These are phyloP conservation scores for Clonostachys byssicola DNA, from an alignment of 2,329 filamentous ascomycete genomes.

Conservation along the genomic window DNA sequence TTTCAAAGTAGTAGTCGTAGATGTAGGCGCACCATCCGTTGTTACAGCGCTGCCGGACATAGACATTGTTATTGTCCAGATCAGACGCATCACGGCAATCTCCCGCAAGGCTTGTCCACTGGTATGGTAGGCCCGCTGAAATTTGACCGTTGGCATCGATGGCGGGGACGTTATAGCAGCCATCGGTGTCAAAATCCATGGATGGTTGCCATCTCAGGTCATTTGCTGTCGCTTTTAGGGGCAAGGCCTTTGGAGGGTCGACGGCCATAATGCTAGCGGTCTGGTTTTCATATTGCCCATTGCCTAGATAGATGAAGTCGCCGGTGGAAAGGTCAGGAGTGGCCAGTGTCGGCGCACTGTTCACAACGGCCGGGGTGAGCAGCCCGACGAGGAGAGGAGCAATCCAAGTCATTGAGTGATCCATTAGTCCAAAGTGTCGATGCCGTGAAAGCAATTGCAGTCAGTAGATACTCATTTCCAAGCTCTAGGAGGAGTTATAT, in stretches of 20 bases:
- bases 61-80: conserved; percentile 33
- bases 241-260: conserved; percentile 10
- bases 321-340: too few species aligned
- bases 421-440: too few species aligned
- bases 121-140: conserved; percentile 19
- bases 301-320: too few species aligned
- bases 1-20: conserved; percentile 41
- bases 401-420: too few species aligned
- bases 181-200: conserved; percentile 19
- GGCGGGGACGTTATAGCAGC: conserved; percentile 33
- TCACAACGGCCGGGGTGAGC: too few species aligned
- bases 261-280: not conserved
- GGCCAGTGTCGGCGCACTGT: too few species aligned
- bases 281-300: not conserved
- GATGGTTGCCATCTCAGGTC: conserved; percentile 16
- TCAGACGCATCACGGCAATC: conserved; percentile 25
- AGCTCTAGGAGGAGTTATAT: too few species aligned
- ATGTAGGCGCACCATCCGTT: conserved; percentile 34
- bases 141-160: conserved; percentile 25
- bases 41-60: conserved; percentile 34
- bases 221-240: conserved; percentile 9
- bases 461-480: too few species aligned
- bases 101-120: conserved; percentile 15
- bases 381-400: too few species aligned
- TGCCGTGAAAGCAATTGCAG: too few species aligned